phyloP scores from a whole-genome alignment of 345 rosid genomes.

The Nasturtium officinale region DNA sequence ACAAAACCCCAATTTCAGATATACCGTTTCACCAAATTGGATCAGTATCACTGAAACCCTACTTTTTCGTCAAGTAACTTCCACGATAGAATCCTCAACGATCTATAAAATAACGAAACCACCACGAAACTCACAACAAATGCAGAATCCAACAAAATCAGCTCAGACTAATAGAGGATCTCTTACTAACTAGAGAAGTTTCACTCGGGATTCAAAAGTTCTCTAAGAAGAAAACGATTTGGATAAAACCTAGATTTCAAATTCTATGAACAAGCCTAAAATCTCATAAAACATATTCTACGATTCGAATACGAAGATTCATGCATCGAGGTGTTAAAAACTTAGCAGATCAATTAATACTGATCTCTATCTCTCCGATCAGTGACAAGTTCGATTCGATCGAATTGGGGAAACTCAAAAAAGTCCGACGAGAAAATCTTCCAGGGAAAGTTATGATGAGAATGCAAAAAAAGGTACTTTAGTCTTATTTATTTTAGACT shows the following conservation, averaged over 20 bases:
- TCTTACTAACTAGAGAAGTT: not conserved
- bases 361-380: constrained; percentile 8
- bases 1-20: not conserved
- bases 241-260: constrained; percentile 23
- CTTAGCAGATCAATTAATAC: constrained; percentile 5
- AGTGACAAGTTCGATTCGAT: not conserved
- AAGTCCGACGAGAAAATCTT: not conserved
- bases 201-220: not conserved
- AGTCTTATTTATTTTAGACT: not conserved
- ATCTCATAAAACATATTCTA: not conserved
- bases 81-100: not conserved
- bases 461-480: not conserved
- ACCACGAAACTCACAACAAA: not conserved
- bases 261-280: not conserved
- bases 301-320: constrained; percentile 5
- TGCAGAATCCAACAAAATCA: constrained; percentile 23
- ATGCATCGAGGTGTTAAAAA: not conserved
- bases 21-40: not conserved
- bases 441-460: constrained; percentile 12
- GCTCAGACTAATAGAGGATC: not conserved
- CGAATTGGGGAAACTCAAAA: not conserved
- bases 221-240: not conserved
- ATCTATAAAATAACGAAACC: constrained; percentile 18
- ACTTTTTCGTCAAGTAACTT: not conserved
- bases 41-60: not conserved